Conservation (phyloP, 2,329 filamentous ascomycete species). For the Colletotrichum sp. region DNA sequence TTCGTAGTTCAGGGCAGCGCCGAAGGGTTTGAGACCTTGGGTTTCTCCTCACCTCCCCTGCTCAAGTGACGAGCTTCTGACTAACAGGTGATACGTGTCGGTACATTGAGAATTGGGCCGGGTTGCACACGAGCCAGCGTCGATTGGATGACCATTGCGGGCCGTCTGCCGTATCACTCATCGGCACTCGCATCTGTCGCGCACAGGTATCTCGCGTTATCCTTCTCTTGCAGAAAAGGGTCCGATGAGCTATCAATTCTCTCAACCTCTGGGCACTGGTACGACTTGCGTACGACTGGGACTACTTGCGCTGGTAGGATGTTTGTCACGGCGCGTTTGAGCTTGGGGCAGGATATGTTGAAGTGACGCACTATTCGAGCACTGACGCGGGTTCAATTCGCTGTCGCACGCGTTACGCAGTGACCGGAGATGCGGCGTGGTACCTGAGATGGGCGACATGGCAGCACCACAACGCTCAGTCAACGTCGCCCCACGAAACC, state of each 20-base stretch:
- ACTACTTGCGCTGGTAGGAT: neutral
- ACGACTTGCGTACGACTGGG: neutral
- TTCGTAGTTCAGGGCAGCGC: constrained; percentile 33
- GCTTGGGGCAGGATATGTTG: neutral
- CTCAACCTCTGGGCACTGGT: neutral
- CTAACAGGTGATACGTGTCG: neutral
- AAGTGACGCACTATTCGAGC: neutral
- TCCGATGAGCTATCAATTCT: constrained; percentile 15
- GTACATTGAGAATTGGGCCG: neutral
- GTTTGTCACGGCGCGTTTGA: neutral
- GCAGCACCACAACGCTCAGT: neutral
- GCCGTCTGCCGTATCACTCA: neutral
- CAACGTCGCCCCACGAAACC: constrained; percentile 2
- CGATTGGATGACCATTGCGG: neutral
- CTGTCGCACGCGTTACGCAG: neutral
- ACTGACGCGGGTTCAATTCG: neutral
- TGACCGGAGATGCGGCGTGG: neutral
- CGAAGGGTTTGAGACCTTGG: constrained; percentile 39
- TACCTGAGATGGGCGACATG: neutral
- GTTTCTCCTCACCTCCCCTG: constrained; percentile 23
- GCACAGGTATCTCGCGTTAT: constrained; percentile 13
- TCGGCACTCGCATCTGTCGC: constrained; percentile 9
- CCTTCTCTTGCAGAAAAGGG: neutral
- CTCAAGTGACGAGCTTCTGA: constrained; percentile 4
- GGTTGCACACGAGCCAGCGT: neutral